Evolutionary conservation across 306 rosid genomes (phyloP).

Genomic region (Acacia acuminata): DNA sequence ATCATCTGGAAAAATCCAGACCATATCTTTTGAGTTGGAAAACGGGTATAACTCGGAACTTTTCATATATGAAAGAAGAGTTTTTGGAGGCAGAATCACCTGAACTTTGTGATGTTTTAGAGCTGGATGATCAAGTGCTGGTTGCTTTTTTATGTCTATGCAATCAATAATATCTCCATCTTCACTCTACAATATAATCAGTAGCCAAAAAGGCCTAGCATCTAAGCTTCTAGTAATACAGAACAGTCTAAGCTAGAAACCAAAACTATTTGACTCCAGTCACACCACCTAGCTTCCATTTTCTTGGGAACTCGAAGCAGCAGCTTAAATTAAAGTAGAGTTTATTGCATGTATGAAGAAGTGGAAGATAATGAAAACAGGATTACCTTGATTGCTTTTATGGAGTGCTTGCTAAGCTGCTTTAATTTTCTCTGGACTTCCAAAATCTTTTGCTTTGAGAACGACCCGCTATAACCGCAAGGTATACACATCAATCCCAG

Average conservation of each 20-base stretch:
- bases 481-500: conserved; percentile 30
- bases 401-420: conserved; percentile 48
- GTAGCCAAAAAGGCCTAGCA: neutral
- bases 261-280: too few species aligned
- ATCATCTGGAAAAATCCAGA: conserved; percentile 44
- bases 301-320: neutral
- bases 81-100: conserved; percentile 15
- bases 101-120: conserved; percentile 62
- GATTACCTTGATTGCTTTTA: conserved; percentile 54
- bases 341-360: neutral
- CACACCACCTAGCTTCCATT: too few species aligned
- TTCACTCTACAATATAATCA: conserved; percentile 49
- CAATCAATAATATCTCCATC: conserved; percentile 71
- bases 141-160: conserved; percentile 54
- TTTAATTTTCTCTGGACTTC: conserved; percentile 53
- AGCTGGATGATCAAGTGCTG: conserved; percentile 70
- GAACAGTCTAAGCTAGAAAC: neutral
- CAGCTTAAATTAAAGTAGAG: neutral
- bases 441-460: conserved; percentile 40
- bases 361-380: neutral
- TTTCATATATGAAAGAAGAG: neutral
- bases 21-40: neutral
- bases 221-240: neutral
- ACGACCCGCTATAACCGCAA: conserved; percentile 23
- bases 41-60: neutral